Evolutionary conservation across 2,329 filamentous ascomycete genomes (phyloP).

Genomic region (Aspergillus spinulosporus): DNA sequence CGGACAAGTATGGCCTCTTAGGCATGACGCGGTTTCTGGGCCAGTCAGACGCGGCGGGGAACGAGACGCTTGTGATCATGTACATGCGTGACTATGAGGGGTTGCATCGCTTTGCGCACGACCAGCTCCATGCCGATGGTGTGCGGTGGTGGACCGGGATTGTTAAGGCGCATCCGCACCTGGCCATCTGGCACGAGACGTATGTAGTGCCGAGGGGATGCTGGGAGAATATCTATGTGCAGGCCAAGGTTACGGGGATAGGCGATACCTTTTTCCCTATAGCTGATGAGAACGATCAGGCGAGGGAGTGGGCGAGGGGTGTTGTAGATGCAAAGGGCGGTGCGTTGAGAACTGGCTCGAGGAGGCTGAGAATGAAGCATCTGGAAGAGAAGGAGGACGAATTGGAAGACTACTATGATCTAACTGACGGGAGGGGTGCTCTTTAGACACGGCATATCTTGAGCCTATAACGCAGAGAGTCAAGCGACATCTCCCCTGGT

Average conservation of each 20-base stretch:
- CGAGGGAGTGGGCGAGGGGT: conserved; percentile 2
- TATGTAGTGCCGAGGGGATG: conserved; percentile 41
- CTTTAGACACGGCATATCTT: neutral
- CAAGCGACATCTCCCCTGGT: too few species aligned
- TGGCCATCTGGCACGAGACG: conserved; percentile 50
- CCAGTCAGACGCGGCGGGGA: conserved; percentile 34
- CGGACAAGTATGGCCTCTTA: conserved; percentile 12
- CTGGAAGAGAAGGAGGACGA: conserved; percentile 7
- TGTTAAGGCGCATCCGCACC: conserved; percentile 36
- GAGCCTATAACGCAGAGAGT: too few species aligned
- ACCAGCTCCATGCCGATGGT: conserved; percentile 39
- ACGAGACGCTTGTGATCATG: conserved; percentile 38
- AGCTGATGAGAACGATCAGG: neutral
- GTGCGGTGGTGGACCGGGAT: conserved; percentile 49
- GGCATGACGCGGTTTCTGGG: conserved; percentile 32
- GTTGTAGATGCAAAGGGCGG: conserved; percentile 9
- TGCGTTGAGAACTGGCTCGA: conserved; percentile 10
- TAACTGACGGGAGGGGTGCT: neutral
- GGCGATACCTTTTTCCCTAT: conserved; percentile 16
- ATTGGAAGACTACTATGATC: neutral
- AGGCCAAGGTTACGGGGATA: conserved; percentile 39
- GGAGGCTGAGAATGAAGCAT: conserved; percentile 4
- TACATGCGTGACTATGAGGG: conserved; percentile 47
- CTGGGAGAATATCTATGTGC: conserved; percentile 49
- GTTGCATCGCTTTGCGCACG: conserved; percentile 49